Evolutionary conservation across 2,329 filamentous ascomycete species (phyloP), one percentile per base, ranked within the genome.

Genomic region (Fusarium drepaniforme): DNA sequence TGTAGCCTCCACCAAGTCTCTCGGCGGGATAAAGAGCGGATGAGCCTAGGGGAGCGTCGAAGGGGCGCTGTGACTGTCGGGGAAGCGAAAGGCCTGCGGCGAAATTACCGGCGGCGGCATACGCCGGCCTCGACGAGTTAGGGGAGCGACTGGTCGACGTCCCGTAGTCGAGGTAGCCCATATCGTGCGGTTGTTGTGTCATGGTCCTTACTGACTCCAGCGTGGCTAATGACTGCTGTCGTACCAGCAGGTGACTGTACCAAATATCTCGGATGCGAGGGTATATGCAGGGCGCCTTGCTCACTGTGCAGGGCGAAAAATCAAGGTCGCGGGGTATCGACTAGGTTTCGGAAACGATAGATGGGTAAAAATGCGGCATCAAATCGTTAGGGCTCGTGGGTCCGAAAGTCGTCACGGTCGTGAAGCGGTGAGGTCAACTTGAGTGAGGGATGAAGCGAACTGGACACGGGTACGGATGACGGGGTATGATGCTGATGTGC

Each of bases 11-110:
- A 87, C 87, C 82, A 87, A 91, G 84, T 87, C 93, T 84, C 84
- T 97, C 94, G 62, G 90, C 88, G 18, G 88, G 87, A 83, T 96
- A 97, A 63, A 96, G 87, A 68, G 90, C 90, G 60, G 91, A 89
- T 1, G 85, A 85, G 49, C 83, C 84, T 80, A 94, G 89, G 67
- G 91, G 90, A 71, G 89, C 90, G 80, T 97, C 95, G 81, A 96
- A 94, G 77, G 93, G 93, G 78, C 94, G 90, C 77, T 95, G 96
- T 51, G 91, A 87, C 81, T 86, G 85, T 33, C 85, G 81, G 15
- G 85, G 85, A 15, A 86, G 80, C 9, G 85, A 85, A 53, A 86
- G 75, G 33, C 84, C 84, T 16, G 81, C 81, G 86, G 68, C 88
- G 87, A 87, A 92, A 86, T 89, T 83, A 86, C 79, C 74, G 78